phyloP scores from a whole-genome alignment of 1,284 basidiomycete genomes.

The Coriolopsis trogii region DNA sequence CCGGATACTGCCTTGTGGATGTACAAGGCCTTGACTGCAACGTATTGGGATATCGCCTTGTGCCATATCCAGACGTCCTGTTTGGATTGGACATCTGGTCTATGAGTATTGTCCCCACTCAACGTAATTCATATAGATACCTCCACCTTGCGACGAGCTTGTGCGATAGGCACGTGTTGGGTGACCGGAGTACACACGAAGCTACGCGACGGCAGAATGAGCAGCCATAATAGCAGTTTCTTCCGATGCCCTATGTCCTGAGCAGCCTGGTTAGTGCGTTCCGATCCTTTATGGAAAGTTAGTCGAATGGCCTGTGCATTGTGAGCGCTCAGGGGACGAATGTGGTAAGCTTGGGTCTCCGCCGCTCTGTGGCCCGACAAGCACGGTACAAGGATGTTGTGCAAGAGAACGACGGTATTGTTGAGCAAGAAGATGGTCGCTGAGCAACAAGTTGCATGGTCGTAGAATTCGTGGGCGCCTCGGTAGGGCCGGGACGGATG shows the following conservation, averaged over 20 bases:
- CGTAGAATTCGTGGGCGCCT: slow-evolving; percentile 2
- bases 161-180: no score
- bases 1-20: not conserved
- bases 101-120: slow-evolving; percentile 5
- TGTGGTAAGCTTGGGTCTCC: no score
- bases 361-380: no score
- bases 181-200: no score
- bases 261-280: not conserved
- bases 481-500: slow-evolving; percentile 1
- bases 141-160: not conserved
- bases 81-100: not conserved
- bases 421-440: not conserved
- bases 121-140: slow-evolving; percentile 12
- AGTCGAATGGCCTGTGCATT: no score
- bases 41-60: not conserved
- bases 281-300: no score
- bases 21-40: not conserved
- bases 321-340: no score
- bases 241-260: not conserved
- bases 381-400: not conserved
- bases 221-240: not conserved
- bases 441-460: not conserved
- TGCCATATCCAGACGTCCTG: not conserved
- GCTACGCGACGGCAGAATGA: no score
- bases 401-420: not conserved